Base-by-base conservation (phyloP, 768 basidiomycete genomes). In the Tulasnella sp. region DNA sequence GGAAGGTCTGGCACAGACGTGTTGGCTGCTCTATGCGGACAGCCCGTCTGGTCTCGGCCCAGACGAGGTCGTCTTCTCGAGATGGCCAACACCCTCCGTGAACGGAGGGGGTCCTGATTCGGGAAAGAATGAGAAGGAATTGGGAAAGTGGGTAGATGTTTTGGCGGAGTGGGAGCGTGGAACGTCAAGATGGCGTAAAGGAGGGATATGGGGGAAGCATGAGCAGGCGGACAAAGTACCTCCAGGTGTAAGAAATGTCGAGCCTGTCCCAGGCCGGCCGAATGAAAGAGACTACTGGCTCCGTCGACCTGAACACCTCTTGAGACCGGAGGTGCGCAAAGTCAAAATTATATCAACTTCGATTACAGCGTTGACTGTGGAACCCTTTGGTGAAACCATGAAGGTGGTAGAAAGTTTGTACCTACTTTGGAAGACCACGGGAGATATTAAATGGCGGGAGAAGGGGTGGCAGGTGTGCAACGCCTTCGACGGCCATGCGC, bases 241-340 rank as follows among this genome's bases (percentile, higher is more conserved):
- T 50, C 57, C 57, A 7, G 57, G 57, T 3, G 46, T 59, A 30
- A 51, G 54, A 42, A 46, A 43, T 42, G 54, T 46, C 21, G 30
- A 51, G 21, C 48, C 57, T 12, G 19, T 59, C 10, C 45, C 24
- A 12, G 25, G 50, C 9, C 22, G 29, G 9, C 24, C 24, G 12
- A 21, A 22, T 27, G 21, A 62, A n/a, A 57, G 79, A 59, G 87
- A 89, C 64, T 89, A 89, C 67, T 60, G 60, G 12, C 65, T 80
- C 2, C 66, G 63, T 54, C 76, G 73, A 58, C 48, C 68, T 4
- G 74, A 63, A 19, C 85, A 87, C 69, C 69, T 84, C 30, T 66
- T 87, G 53, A 70, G 87, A 27, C 87, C 87, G 0, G 86, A 88
- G 78, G 86, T 84, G 46, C n/a, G n/a, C n/a, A n/a, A n/a, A n/a